phyloP scores from a whole-genome alignment of 2,329 filamentous ascomycete species.

The Ascochyta koolunga region DNA sequence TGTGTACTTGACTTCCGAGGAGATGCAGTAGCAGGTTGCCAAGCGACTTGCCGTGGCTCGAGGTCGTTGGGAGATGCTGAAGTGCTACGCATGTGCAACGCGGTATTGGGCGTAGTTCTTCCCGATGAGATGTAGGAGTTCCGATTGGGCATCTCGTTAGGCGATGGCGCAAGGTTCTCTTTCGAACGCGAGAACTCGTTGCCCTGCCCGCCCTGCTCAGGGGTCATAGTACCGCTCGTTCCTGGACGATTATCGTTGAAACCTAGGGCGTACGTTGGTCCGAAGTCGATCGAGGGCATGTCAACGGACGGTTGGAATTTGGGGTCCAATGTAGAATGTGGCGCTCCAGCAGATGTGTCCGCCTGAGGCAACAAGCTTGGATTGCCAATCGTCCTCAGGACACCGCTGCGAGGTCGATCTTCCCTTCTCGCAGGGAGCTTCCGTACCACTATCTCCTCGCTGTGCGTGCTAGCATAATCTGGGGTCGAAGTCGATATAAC shows the following conservation, averaged over 20 bases:
- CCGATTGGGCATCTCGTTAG: conserved; percentile 35
- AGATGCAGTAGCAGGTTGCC: conserved; percentile 74
- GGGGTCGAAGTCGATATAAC: conserved; percentile 71
- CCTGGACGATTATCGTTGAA: conserved; percentile 61
- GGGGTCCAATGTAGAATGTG: conserved; percentile 3
- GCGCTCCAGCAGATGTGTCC: conserved; percentile 30
- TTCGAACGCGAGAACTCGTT: conserved; percentile 36
- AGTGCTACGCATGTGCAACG: conserved; percentile 50
- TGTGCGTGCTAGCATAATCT: conserved; percentile 75
- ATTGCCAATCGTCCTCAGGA: conserved; percentile 76
- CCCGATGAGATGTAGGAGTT: conserved; percentile 38
- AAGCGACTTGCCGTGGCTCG: conserved; percentile 72
- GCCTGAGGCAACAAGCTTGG: conserved; percentile 51
- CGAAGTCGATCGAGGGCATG: conserved; percentile 83
- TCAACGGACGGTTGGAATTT: conserved; percentile 48
- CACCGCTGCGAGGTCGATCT: conserved; percentile 77
- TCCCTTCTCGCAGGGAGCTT: conserved; percentile 58
- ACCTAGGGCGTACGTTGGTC: conserved; percentile 76
- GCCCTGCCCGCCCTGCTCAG: conserved; percentile 38
- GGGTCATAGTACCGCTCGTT: conserved; percentile 60
- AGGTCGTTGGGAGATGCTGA: conserved; percentile 51
- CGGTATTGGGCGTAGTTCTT: conserved; percentile 46
- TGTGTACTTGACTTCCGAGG: conserved; percentile 56
- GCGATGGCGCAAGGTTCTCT: conserved; percentile 38
- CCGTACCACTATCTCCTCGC: conserved; percentile 43